phyloP scores from a whole-genome alignment of 1,284 basidiomycete species.

The Ustilago bromivora region DNA sequence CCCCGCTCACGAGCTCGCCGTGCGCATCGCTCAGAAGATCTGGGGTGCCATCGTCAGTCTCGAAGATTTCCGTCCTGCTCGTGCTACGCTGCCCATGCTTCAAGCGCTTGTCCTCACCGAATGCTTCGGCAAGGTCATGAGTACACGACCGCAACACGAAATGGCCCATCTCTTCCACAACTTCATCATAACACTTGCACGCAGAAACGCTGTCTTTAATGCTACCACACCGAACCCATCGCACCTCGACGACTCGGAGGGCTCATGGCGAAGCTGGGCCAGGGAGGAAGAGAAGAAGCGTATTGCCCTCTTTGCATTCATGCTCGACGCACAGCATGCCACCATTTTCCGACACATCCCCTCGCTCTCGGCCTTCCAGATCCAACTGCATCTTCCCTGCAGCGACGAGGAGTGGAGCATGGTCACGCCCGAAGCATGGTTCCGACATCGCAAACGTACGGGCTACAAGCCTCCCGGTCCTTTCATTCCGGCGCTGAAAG shows the following conservation, averaged over 20 bases:
- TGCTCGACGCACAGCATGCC: conserved; percentile 58
- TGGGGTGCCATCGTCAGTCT: conserved; percentile 60
- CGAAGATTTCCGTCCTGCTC: conserved; percentile 57
- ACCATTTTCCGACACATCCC: conserved; percentile 60
- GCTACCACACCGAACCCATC: conserved; percentile 30
- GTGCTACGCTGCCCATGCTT: conserved; percentile 56
- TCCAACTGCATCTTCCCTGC: conserved; percentile 54
- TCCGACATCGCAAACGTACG: conserved; percentile 34
- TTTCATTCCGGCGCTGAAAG: conserved; percentile 56
- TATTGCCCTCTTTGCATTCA: conserved; percentile 54
- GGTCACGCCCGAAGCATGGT: conserved; percentile 48
- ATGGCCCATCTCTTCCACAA: conserved; percentile 63
- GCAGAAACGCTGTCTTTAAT: conserved; percentile 60
- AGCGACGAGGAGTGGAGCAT: conserved; percentile 57
- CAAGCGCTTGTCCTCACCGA: conserved; percentile 61
- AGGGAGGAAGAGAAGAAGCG: conserved; percentile 61
- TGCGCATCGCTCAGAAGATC: conserved; percentile 55
- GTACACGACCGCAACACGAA: conserved; percentile 58
- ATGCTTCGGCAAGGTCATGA: conserved; percentile 58
- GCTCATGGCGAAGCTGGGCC: conserved; percentile 57
- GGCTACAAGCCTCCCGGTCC: conserved; percentile 48
- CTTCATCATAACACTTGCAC: conserved; percentile 58
- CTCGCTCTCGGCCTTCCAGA: conserved; percentile 55
- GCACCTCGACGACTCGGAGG: conserved; percentile 44
- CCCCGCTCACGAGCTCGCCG: conserved; percentile 54